Evolutionary conservation across 768 basidiomycete genomes (phyloP).

Genomic region (Ephemerocybe angulata): DNA sequence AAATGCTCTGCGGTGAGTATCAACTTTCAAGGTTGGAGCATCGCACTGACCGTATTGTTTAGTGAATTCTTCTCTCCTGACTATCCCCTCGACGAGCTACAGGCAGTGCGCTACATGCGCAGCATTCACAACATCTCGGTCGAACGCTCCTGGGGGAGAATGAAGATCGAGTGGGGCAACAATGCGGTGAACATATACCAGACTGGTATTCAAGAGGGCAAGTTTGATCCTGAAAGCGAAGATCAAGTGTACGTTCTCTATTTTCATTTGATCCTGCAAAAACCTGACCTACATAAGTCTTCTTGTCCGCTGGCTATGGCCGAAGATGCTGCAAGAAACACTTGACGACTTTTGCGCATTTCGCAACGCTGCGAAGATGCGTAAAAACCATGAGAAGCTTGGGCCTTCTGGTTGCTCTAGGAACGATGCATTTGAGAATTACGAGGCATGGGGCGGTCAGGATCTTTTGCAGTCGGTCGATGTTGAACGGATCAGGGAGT

Average conservation of each 20-base stretch:
- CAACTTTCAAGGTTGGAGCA: background rate
- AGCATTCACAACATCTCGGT: conserved; percentile 33
- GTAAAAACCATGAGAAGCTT: conserved; percentile 28
- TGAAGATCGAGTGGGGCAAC: conserved; percentile 29
- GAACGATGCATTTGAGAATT: conserved; percentile 27
- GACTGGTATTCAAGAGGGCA: conserved; percentile 19
- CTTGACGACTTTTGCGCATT: conserved; percentile 17
- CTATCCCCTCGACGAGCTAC: conserved; percentile 17
- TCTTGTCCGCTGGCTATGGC: conserved; percentile 29
- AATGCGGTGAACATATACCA: conserved; percentile 23
- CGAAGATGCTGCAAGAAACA: conserved; percentile 20
- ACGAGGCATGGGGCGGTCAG: conserved; percentile 20
- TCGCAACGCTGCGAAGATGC: conserved; percentile 23
- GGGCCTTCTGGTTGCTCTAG: conserved; percentile 34
- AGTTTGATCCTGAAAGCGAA: conserved; percentile 21
- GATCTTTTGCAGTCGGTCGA: conserved; percentile 27
- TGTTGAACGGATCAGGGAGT: conserved; percentile 17
- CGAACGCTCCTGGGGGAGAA: conserved; percentile 32
- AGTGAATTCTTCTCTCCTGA: conserved; percentile 27
- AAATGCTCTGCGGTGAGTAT: conserved; percentile 27
- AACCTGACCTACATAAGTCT: conserved; percentile 12
- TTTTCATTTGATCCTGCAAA: background rate
- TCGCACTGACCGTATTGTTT: background rate
- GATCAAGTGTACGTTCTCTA: conserved; percentile 25
- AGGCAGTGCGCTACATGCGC: conserved; percentile 27